Conservation (phyloP, 2,329 filamentous ascomycete species). For the Hypoxylon sp. region DNA sequence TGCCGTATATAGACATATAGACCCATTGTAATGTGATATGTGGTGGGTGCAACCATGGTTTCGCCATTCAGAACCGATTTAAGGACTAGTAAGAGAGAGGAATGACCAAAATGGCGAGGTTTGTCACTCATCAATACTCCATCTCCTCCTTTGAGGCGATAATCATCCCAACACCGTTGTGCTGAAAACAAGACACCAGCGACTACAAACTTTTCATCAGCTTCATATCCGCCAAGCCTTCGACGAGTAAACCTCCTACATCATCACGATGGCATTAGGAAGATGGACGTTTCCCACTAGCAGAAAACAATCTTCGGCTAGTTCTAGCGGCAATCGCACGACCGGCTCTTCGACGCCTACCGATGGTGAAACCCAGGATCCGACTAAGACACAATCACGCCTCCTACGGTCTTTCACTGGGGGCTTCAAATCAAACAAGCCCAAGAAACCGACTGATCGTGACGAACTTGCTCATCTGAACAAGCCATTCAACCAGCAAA, state of each 20-base stretch:
- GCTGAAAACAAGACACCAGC: too few relatives aligned
- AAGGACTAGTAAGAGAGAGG: slow-evolving; percentile 14
- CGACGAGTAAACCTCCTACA: neutral
- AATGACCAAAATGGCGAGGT: slow-evolving; percentile 7
- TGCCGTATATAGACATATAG: slow-evolving; percentile 13
- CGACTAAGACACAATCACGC: slow-evolving; percentile 42
- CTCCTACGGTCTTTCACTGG: slow-evolving; percentile 44
- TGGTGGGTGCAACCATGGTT: slow-evolving; percentile 31
- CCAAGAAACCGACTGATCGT: slow-evolving; percentile 39
- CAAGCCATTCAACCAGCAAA: slow-evolving; percentile 52
- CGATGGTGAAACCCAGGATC: slow-evolving; percentile 40
- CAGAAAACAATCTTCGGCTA: slow-evolving; percentile 43
- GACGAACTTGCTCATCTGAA: slow-evolving; percentile 48
- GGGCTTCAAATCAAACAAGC: slow-evolving; percentile 38
- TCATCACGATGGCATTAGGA: slow-evolving; percentile 39
- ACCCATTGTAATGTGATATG: slow-evolving; percentile 36
- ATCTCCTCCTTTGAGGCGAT: slow-evolving; percentile 16
- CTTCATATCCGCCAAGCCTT: neutral
- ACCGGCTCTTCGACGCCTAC: slow-evolving; percentile 45
- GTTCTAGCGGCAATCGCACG: slow-evolving; percentile 43
- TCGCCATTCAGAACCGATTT: slow-evolving; percentile 24
- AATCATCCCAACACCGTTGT: slow-evolving; percentile 10
- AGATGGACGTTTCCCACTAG: slow-evolving; percentile 45
- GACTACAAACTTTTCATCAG: neutral
- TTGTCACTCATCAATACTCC: neutral